These are phyloP conservation scores for Suhomyces bribrorum DNA, from an alignment of 1,139 yeast species.

Conservation along the genomic window DNA sequence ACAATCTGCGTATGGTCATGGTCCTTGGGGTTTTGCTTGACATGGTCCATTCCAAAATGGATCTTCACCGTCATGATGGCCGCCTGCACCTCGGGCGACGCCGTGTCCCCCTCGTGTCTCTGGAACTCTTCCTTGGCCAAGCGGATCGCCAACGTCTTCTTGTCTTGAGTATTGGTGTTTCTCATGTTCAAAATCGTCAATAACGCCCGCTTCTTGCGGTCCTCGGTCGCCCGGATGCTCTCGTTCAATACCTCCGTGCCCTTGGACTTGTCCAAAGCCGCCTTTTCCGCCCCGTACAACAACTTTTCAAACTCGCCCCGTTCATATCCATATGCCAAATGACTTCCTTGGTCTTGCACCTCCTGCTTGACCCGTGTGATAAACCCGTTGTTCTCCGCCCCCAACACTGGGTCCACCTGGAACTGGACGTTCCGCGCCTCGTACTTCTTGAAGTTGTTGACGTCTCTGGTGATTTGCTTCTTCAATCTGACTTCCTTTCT, in stretches of 20 bases:
- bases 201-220: conserved; percentile 66
- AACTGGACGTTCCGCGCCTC: conserved; percentile 33
- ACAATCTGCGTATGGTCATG: conserved; percentile 65
- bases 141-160: conserved; percentile 56
- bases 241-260: conserved; percentile 46
- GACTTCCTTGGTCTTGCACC: conserved; percentile 55
- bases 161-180: conserved; percentile 65
- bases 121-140: conserved; percentile 79
- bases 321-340: conserved; percentile 60
- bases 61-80: conserved; percentile 84
- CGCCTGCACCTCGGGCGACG: conserved; percentile 94
- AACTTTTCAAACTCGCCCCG: conserved; percentile 71
- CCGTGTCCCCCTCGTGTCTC: conserved; percentile 87
- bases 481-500: conserved; percentile 45
- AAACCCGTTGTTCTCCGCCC: conserved; percentile 67
- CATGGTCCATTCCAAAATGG: conserved; percentile 75
- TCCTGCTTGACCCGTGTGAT: conserved; percentile 66
- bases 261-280: conserved; percentile 34
- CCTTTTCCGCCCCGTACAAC: conserved; percentile 70
- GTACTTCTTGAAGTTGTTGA: conserved; percentile 47
- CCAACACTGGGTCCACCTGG: conserved; percentile 74
- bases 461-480: conserved; percentile 47
- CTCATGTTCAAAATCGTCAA: conserved; percentile 71
- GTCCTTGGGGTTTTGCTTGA: conserved; percentile 74
- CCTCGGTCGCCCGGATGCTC: conserved; percentile 48